phyloP scores from a whole-genome alignment of 1,139 yeast genomes.

The Geotrichum restrictum region DNA sequence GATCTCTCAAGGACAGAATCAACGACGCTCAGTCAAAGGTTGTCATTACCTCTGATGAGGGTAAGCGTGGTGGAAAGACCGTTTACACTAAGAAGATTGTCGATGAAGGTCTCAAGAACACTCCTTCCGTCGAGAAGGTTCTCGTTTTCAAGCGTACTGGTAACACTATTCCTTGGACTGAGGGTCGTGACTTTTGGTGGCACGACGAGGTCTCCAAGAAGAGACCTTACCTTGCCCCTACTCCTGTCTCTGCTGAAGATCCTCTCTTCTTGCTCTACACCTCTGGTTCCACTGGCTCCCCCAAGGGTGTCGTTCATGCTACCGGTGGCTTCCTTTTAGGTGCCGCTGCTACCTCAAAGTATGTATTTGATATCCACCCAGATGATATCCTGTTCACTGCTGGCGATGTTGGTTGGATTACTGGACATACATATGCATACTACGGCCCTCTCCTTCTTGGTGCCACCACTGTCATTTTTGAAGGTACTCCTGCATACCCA shows the following conservation, averaged over 20 bases:
- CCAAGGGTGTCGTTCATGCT: constrained; percentile 95
- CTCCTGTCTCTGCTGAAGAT: constrained; percentile 84
- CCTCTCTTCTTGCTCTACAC: constrained; percentile 91
- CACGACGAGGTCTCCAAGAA: constrained; percentile 77
- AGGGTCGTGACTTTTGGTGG: constrained; percentile 93
- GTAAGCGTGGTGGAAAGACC: constrained; percentile 92
- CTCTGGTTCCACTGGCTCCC: constrained; percentile 96
- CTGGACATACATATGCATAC: constrained; percentile 94
- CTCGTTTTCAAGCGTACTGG: constrained; percentile 88
- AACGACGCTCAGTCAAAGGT: constrained; percentile 85
- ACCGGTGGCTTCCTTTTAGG: constrained; percentile 94
- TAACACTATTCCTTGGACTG: constrained; percentile 59
- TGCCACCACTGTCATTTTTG: constrained; percentile 86
- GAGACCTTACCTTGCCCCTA: constrained; percentile 83
- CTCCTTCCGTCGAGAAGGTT: constrained; percentile 78
- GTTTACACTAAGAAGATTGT: constrained; percentile 89
- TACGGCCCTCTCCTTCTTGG: constrained; percentile 92
- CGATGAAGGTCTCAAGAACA: constrained; percentile 79
- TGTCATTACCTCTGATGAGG: constrained; percentile 92
- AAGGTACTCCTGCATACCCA: constrained; percentile 98
- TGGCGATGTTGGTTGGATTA: constrained; percentile 99
- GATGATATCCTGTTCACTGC: constrained; percentile 92
- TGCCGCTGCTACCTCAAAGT: constrained; percentile 90
- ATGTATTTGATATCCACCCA: constrained; percentile 85
- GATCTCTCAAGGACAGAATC: constrained; percentile 87